These are phyloP conservation scores for Hericium rajendrae DNA, from an alignment of 768 basidiomycete species.

Conservation along the genomic window DNA sequence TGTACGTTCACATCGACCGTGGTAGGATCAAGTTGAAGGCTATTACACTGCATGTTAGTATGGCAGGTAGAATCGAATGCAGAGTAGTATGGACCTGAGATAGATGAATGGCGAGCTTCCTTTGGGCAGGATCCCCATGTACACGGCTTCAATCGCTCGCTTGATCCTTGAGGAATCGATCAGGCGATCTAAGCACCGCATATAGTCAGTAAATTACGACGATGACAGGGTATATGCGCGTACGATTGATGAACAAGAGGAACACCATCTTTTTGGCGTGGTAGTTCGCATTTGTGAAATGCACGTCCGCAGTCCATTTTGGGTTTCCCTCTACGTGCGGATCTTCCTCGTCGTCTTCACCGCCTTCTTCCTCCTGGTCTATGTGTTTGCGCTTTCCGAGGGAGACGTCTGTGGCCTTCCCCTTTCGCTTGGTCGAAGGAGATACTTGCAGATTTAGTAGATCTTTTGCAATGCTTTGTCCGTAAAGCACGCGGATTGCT, in stretches of 20 bases:
- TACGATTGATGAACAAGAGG: conserved; percentile 92
- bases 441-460: conserved; percentile 35
- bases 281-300: conserved; percentile 82
- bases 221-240: conserved; percentile 18
- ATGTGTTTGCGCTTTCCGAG: conserved; percentile 13
- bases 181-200: conserved; percentile 56
- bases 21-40: conserved; percentile 74
- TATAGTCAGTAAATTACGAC: not conserved
- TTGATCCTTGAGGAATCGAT: conserved; percentile 87
- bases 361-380: conserved; percentile 13
- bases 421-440: conserved; percentile 26
- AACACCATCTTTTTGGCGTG: conserved; percentile 80
- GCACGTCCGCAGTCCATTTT: conserved; percentile 65
- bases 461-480: conserved; percentile 71
- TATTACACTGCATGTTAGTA: conserved; percentile 20
- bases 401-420: conserved; percentile 22
- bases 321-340: conserved; percentile 21
- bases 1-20: conserved; percentile 97
- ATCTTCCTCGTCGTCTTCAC: conserved; percentile 21
- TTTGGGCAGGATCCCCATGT: conserved; percentile 80
- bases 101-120: conserved; percentile 89
- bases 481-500: conserved; percentile 75
- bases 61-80: not conserved
- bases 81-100: conserved; percentile 51
- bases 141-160: conserved; percentile 78